Evolutionary conservation across 106 monocot species (phyloP), one percentile per base, ranked within the genome.

Genomic region (Acanthochlamys bracteata): DNA sequence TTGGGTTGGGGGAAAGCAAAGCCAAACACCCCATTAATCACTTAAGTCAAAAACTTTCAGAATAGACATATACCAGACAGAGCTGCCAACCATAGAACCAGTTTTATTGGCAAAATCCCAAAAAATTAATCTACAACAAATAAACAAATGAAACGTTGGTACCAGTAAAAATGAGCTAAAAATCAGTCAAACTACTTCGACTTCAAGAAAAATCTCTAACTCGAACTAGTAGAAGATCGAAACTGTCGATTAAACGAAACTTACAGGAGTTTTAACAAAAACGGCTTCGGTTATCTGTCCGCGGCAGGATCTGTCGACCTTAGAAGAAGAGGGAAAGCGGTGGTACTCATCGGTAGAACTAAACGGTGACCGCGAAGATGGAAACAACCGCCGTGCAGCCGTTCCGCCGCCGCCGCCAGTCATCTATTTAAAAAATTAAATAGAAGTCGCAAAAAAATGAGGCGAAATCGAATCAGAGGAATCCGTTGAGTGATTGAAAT

Each of bases 251-350:
- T 7, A 24, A 24, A 14, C 17, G 19, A 20, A 77, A 81, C 87
- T 79, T 76, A 91, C 90, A 0, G 86, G 83, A 2, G 80, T 86
- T 67, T 72, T 91, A 59, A 91, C 66, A 25, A 86, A 63, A 55
- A 91, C 66, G 22, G 69, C 71, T 27, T 84, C 92, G 17, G 53
- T 40, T 20, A 45, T 66, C 41, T 69, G 65, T 11, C 75, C 82
- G 25, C 58, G 46, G 69, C n/a, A n/a, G n/a, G n/a, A n/a, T n/a
- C 72, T 7, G 61, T 60, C 43, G 22, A 12, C 46, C 47, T 42
- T 17, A 55, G 77, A 10, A 19, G 53, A 10, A 19, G 53, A 54
- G 53, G 53, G 54, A 61, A 91, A 91, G 19, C 68, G 66, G 60
- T 91, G 86, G 66, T 91, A 91, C 61, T 91, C 90, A 26, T 86